A percentile compares a stretch with the other conserved stretches of the same genome.
Conservation (phyloP, 306 rosid genomes). For the Amphicarpaea edgeworthii region DNA sequence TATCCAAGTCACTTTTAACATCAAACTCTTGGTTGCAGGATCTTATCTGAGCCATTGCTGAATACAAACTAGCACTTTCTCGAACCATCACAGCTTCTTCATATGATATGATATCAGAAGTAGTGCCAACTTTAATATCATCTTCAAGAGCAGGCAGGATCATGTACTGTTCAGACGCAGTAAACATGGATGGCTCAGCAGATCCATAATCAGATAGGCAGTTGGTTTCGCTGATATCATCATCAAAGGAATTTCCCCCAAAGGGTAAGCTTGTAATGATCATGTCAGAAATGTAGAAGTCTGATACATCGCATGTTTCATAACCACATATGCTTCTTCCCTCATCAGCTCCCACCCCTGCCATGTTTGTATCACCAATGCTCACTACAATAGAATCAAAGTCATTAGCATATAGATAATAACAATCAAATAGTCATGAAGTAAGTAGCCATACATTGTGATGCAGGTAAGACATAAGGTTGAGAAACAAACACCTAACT, state of each 20-base stretch:
- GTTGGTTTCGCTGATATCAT: slow-evolving; percentile 56
- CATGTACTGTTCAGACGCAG: slow-evolving; percentile 79
- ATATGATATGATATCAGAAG: slow-evolving; percentile 54
- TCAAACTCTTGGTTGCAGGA: slow-evolving; percentile 69
- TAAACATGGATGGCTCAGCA: slow-evolving; percentile 64
- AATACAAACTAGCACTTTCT: slow-evolving; percentile 69
- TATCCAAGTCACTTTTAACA: slow-evolving; percentile 64
- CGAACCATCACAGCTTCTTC: slow-evolving; percentile 62
- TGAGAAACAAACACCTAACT: not conserved
- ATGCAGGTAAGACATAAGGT: not conserved
- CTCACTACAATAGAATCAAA: slow-evolving; percentile 50
- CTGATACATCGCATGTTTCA: slow-evolving; percentile 85
- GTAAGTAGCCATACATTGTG: slow-evolving; percentile 1
- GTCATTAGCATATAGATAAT: slow-evolving; percentile 28
- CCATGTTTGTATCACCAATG: slow-evolving; percentile 54
- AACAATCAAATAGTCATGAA: slow-evolving; percentile 8
- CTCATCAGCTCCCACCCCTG: slow-evolving; percentile 66
- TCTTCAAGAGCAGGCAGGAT: slow-evolving; percentile 85
- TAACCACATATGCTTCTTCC: slow-evolving; percentile 60
- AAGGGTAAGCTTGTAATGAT: slow-evolving; percentile 82
- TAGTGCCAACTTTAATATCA: slow-evolving; percentile 57
- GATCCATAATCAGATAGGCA: slow-evolving; percentile 64
- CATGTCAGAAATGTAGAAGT: slow-evolving; percentile 95
- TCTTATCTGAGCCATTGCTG: slow-evolving; percentile 78
- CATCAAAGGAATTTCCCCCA: slow-evolving; percentile 59